These are phyloP conservation scores for Boletus tylopilopsis DNA, from an alignment of 768 basidiomycete species.

Conservation along the genomic window DNA sequence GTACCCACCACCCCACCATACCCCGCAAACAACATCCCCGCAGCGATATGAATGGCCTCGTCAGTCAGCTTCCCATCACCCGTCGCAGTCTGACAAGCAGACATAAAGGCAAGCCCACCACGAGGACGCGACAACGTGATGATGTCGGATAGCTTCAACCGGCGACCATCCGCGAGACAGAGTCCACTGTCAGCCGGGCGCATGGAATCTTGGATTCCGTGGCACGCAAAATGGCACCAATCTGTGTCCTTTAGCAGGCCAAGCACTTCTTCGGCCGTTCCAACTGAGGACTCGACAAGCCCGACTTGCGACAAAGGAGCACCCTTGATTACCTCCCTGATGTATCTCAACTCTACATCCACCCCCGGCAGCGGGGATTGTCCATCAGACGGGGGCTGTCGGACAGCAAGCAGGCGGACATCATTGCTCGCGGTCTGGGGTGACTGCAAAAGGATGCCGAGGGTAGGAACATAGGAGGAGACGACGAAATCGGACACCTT, in stretches of 20 bases:
- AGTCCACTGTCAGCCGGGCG: not conserved
- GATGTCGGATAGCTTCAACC: not conserved
- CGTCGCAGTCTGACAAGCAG: constrained; percentile 4
- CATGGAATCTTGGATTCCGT: not conserved
- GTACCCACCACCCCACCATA: constrained; percentile 13
- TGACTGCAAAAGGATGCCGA: constrained; percentile 10
- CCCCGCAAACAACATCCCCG: constrained; percentile 32
- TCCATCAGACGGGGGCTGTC: constrained; percentile 16
- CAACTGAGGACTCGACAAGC: not conserved
- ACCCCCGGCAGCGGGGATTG: constrained; percentile 8
- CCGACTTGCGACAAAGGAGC: not conserved
- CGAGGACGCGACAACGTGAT: not conserved
- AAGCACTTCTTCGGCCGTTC: constrained; percentile 15
- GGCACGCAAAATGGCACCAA: constrained; percentile 4
- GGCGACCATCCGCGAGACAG: not conserved
- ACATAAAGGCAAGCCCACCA: constrained; percentile 2
- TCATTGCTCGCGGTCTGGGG: not conserved
- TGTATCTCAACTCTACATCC: constrained; percentile 23
- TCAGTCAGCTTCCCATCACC: not conserved
- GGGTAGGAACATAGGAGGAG: not conserved
- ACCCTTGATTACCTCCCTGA: not conserved
- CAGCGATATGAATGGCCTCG: not conserved
- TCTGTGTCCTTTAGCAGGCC: not conserved
- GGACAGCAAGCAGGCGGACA: not conserved
- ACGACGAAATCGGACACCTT: constrained; percentile 1